These are phyloP conservation scores for Exophiala sideris DNA, from an alignment of 2,329 filamentous ascomycete genomes.

Conservation along the genomic window DNA sequence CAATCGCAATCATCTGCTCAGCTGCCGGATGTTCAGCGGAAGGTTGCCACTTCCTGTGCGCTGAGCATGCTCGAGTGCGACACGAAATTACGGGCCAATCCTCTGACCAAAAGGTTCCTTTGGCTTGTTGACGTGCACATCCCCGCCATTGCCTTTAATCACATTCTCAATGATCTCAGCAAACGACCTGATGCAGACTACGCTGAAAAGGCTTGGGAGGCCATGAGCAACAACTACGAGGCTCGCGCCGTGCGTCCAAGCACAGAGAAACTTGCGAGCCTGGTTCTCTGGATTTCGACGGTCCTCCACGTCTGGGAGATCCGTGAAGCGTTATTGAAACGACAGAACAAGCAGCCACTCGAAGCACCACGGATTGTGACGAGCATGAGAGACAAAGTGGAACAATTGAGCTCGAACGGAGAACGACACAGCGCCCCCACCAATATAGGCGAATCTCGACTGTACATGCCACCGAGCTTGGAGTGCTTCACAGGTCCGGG, in stretches of 20 bases:
- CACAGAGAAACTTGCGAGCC: constrained; percentile 25
- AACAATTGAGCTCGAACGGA: too few species aligned
- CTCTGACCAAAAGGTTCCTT: constrained; percentile 39
- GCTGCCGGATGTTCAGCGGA: constrained; percentile 29
- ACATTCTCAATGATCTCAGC: constrained; percentile 43
- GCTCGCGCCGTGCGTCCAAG: constrained; percentile 29
- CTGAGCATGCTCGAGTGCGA: constrained; percentile 46
- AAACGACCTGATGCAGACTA: constrained; percentile 35
- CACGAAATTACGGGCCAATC: constrained; percentile 44
- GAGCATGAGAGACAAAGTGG: constrained; percentile 9
- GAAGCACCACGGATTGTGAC: background rate
- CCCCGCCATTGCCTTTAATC: constrained; percentile 49
- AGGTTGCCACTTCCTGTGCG: constrained; percentile 33
- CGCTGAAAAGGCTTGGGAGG: constrained; percentile 41
- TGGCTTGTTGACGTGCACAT: constrained; percentile 48
- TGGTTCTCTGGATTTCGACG: constrained; percentile 35
- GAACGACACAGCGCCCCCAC: constrained; percentile 18
- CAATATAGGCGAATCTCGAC: constrained; percentile 33
- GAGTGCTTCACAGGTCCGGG: background rate
- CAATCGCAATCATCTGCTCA: background rate
- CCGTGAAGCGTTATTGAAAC: constrained; percentile 23
- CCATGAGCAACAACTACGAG: constrained; percentile 47
- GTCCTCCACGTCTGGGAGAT: constrained; percentile 44
- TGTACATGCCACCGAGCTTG: constrained; percentile 13
- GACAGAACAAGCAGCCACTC: constrained; percentile 7